A percentile compares a stretch with the other conserved stretches of the same genome.
These are phyloP conservation scores for Teratosphaeria nubilosa DNA, from an alignment of 2,329 filamentous ascomycete genomes.

Conservation along the genomic window DNA sequence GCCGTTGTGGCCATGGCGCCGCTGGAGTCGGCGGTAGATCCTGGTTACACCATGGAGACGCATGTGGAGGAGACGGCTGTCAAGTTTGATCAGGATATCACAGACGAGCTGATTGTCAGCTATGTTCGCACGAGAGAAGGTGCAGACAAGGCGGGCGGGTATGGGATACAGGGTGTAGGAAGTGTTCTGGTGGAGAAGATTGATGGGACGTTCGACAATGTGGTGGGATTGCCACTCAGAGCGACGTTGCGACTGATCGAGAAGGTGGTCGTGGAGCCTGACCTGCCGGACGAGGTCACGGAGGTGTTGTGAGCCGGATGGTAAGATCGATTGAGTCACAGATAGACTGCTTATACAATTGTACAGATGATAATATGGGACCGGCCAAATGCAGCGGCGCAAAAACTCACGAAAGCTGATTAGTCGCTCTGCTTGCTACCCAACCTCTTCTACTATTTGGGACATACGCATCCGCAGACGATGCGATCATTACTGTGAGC, in stretches of 20 bases:
- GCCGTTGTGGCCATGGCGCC: slow-evolving; percentile 77
- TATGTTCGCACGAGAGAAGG: slow-evolving; percentile 83
- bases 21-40: slow-evolving; percentile 65
- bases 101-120: slow-evolving; percentile 72
- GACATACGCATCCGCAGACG: no score
- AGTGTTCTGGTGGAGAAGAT: slow-evolving; percentile 81
- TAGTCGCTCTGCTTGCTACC: no score
- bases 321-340: not conserved
- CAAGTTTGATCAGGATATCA: slow-evolving; percentile 61
- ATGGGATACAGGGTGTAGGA: slow-evolving; percentile 83
- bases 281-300: slow-evolving; percentile 49
- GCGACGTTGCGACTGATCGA: slow-evolving; percentile 73
- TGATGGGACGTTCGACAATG: slow-evolving; percentile 86
- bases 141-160: slow-evolving; percentile 90
- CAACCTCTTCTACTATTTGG: no score
- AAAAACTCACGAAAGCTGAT: not conserved
- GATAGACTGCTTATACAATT: not conserved
- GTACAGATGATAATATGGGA: not conserved
- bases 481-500: no score
- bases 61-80: slow-evolving; percentile 86
- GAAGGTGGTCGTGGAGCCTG: slow-evolving; percentile 63
- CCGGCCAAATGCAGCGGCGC: not conserved
- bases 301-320: slow-evolving; percentile 7
- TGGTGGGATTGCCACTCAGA: slow-evolving; percentile 78
- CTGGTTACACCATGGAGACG: slow-evolving; percentile 73